phyloP scores from a whole-genome alignment of 148 eudicot species.

The Camellia sinensis region DNA sequence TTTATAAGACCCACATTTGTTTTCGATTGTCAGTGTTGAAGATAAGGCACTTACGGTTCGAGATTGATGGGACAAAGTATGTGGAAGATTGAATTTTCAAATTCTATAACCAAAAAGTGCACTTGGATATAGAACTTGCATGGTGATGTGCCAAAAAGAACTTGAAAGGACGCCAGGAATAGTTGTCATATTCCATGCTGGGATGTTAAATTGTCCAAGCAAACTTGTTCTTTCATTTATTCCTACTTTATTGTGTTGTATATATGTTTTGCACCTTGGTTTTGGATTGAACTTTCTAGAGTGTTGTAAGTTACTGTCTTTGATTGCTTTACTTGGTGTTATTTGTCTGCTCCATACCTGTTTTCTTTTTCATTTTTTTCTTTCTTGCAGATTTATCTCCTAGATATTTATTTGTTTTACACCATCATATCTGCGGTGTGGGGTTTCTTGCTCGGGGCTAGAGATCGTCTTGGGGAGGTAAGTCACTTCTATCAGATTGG shows the following conservation, averaged over 20 bases:
- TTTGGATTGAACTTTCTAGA: background rate
- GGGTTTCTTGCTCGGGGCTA: slow-evolving; percentile 95
- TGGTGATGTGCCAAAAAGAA: background rate
- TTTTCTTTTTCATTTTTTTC: slow-evolving; percentile 6
- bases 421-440: slow-evolving; percentile 83
- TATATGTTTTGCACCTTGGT: background rate
- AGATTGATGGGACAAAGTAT: background rate
- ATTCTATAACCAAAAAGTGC: background rate
- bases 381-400: slow-evolving; percentile 75
- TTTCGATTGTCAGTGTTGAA: background rate
- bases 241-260: background rate
- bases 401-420: slow-evolving; percentile 76
- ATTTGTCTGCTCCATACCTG: background rate
- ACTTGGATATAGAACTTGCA: background rate
- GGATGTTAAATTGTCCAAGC: background rate
- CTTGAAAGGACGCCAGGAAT: background rate
- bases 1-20: background rate
- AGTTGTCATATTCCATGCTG: background rate
- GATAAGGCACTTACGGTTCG: background rate
- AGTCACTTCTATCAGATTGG: slow-evolving; percentile 20
- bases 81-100: background rate
- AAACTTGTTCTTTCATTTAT: background rate
- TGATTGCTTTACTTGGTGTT: background rate
- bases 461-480: slow-evolving; percentile 99
- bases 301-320: background rate